A percentile compares a stretch with the other conserved stretches of the same genome.
Evolutionary conservation across 148 eudicot genomes (phyloP).

Genomic region (Persicaria tinctoria): DNA sequence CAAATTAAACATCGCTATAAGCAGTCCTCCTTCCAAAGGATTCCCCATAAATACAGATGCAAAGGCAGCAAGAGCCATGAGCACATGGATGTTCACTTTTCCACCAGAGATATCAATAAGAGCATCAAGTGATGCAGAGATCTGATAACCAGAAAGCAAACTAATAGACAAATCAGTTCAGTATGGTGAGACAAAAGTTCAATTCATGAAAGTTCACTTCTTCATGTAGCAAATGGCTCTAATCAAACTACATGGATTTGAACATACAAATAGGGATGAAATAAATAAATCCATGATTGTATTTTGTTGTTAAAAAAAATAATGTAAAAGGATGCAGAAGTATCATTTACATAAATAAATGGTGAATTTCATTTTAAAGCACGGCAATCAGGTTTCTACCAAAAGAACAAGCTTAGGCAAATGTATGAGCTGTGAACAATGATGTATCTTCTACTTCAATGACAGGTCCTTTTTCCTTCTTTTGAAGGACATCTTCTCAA

Average conservation of each 20-base stretch:
- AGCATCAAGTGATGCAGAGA: slow-evolving; percentile 81
- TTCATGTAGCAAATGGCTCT: neutral
- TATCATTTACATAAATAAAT: neutral
- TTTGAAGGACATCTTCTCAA: neutral
- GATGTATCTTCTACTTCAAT: neutral
- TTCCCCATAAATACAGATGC: slow-evolving; percentile 95
- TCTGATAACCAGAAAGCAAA: slow-evolving; percentile 36
- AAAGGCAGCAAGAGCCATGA: slow-evolving; percentile 96
- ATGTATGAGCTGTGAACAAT: neutral
- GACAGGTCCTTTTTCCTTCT: neutral
- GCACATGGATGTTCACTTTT: slow-evolving; percentile 94
- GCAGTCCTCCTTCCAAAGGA: slow-evolving; percentile 88
- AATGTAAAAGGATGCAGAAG: neutral
- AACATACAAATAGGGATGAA: neutral
- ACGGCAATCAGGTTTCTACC: neutral
- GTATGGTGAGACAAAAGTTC: neutral
- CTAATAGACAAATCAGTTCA: slow-evolving; percentile 14
- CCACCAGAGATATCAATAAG: slow-evolving; percentile 79
- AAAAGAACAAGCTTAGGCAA: neutral
- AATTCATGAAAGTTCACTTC: neutral
- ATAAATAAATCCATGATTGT: neutral
- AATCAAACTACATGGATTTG: slow-evolving; percentile 1
- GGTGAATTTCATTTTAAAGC: neutral
- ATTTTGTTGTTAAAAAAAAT: neutral
- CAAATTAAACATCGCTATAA: slow-evolving; percentile 94